Conservation (phyloP, 495 filamentous ascomycete genomes). For the Penicillium bovifimosum region DNA sequence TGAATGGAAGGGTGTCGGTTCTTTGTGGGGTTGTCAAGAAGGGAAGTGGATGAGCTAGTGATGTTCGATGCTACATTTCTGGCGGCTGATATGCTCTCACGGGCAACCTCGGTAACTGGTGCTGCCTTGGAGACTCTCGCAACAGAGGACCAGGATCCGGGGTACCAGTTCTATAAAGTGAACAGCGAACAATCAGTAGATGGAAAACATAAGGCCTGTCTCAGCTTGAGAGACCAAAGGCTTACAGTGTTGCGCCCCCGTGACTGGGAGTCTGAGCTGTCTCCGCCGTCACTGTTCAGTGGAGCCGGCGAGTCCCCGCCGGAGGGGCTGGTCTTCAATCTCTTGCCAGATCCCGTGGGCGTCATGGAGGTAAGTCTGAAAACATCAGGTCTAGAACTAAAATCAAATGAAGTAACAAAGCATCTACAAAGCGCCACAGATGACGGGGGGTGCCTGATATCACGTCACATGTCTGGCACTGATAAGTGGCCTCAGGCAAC, state of each 20-base stretch:
- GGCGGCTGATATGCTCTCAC: slow-evolving; percentile 66
- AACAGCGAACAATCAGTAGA: slow-evolving; percentile 5
- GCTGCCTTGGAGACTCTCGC: slow-evolving; percentile 58
- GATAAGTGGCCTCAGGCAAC: slow-evolving; percentile 27
- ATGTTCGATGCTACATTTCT: slow-evolving; percentile 41
- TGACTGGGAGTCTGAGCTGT: slow-evolving; percentile 29
- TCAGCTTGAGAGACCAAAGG: background rate
- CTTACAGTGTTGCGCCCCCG: slow-evolving; percentile 29
- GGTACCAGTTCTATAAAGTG: slow-evolving; percentile 42
- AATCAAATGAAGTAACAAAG: slow-evolving; percentile 5
- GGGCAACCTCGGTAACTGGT: slow-evolving; percentile 68
- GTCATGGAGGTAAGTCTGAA: slow-evolving; percentile 30
- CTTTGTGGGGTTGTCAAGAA: slow-evolving; percentile 24
- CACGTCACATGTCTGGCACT: slow-evolving; percentile 33
- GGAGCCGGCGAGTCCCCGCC: slow-evolving; percentile 33
- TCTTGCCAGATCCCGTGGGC: slow-evolving; percentile 58
- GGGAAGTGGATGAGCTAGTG: slow-evolving; percentile 29
- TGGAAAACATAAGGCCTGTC: background rate
- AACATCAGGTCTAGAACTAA: slow-evolving; percentile 26
- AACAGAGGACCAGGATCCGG: slow-evolving; percentile 56
- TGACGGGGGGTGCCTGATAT: slow-evolving; percentile 23
- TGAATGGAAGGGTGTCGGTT: slow-evolving; percentile 35
- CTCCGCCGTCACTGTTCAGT: slow-evolving; percentile 29
- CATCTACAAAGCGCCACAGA: slow-evolving; percentile 20
- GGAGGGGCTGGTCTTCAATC: slow-evolving; percentile 54